Base-by-base conservation (phyloP, 1,284 basidiomycete genomes). In the Naganishia sp. region DNA sequence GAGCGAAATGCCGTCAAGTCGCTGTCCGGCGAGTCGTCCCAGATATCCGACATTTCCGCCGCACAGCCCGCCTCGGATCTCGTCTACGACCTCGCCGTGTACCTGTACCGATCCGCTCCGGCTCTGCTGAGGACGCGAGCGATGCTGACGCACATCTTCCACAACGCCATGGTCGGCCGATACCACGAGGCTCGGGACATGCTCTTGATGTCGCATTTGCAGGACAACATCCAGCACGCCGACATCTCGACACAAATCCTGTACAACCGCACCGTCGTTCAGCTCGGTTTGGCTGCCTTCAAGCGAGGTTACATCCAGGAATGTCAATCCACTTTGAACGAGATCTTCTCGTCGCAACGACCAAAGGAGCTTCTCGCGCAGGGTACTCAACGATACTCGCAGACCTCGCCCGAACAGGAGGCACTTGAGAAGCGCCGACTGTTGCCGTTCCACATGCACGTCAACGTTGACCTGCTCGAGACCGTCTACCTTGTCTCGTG, bases 361-460 rank as follows among this genome's bases (percentile, higher is more conserved):
- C 90, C 98, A 67, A 98, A 98, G 82, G 96, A 99, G 80, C 85
- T 99, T 33, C 85, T 99, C 16, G 96, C 95, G 0, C 96, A 99
- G 79, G 95, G 95, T 59, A 90, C 97, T 7, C 93, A 94, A 77
- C 86, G 92, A 59, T 97, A 90, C 84, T 83, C 85, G 3, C 77
- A 77, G 64, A 83, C 97, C 63, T 87, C 89, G 16, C 92, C 93
- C 7, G 96, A 99, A 79, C 95, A 99, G 81, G 96, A 99, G 80
- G 91, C 94, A 77, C 88, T 94, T 7, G 96, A 99, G 80, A 91
- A 94, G 73, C 90, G 94, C 73, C 86, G 95, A 54, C 92, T 98
- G 75, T 84, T 99, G 28, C 96, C 96, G 42, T 99, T 99, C 89
- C 96, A 99, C 81, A 92, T 99, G 90, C 96, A 99, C 82, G 95